Base-by-base conservation (phyloP, 345 rosid species). In the Gossypium longicalyx region DNA sequence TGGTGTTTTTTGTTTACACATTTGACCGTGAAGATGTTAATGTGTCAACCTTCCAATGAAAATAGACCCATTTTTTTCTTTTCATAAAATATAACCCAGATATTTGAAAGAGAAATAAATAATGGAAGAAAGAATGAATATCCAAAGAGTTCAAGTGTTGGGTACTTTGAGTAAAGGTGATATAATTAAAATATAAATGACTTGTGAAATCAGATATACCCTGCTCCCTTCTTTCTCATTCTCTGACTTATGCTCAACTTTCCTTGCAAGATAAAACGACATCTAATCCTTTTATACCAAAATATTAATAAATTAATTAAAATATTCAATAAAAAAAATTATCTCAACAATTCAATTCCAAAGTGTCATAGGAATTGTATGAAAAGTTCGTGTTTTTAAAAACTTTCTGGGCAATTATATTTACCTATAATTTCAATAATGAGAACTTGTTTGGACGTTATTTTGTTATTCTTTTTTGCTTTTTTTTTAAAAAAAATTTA, bases 191-290 rank as follows among this genome's bases (percentile, higher is more conserved):
- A 5, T 34, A 34, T 48, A 3, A 16, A 49, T 49, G 45, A 51
- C 72, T 51, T 69, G 72, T 27, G 72, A 7, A 10, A 41, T 25
- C 13, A 69, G 72, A 51, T 27, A 69, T 69, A 51, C 59, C 47
- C 23, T 69, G 59, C 23, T 69, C 57, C 23, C 71, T 23, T 29
- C 16, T 22, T 3, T 23, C 34, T 45, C 5, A 45, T 13, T 44
- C 54, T 49, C 60, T 51, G 23, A 2, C 25, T 27, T 29, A 69
- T 51, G 60, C 45, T 69, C 47, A 51, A 69, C 72, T 69, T 69
- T 51, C 60, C 72, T 51, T 69, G 72, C 60, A 69, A 69, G 72
- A 69, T 12, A 20, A 49, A 49, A 45, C 51, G 44, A 54, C 58
- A 68, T 49, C 72, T 16, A 9, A 69, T 51, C 59, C 38, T 67